Percentiles rank a stretch among this genome's conserved stretches.
These are phyloP conservation scores for Leptographium procerum DNA, from an alignment of 2,329 filamentous ascomycete genomes.

Conservation along the genomic window DNA sequence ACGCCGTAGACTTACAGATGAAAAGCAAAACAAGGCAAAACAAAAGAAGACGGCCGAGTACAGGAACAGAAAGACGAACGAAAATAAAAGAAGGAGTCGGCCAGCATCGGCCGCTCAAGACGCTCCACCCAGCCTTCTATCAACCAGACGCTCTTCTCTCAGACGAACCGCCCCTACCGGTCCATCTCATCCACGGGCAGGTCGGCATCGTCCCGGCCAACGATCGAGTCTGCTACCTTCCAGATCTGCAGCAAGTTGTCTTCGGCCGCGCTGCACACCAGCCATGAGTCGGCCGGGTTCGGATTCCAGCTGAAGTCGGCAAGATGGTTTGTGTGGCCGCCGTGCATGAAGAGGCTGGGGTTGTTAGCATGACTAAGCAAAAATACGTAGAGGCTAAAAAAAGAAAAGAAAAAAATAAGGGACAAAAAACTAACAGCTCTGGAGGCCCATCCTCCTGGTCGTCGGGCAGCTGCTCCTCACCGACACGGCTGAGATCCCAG, in stretches of 20 bases:
- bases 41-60: background rate
- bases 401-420: constrained; percentile 33
- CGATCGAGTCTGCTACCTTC: constrained; percentile 75
- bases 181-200: constrained; percentile 69
- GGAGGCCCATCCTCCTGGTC: constrained; percentile 91
- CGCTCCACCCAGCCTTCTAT: too few relatives aligned
- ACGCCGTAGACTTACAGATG: background rate
- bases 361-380: constrained; percentile 13
- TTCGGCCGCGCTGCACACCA: constrained; percentile 89
- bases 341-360: constrained; percentile 85
- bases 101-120: background rate
- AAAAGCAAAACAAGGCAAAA: background rate
- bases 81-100: background rate
- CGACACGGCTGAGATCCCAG: constrained; percentile 88
- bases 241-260: constrained; percentile 95
- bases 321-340: constrained; percentile 92
- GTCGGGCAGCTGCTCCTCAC: constrained; percentile 89
- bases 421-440: constrained; percentile 53
- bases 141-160: too few relatives aligned
- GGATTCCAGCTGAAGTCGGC: constrained; percentile 97
- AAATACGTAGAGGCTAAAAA: background rate
- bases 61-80: too few relatives aligned
- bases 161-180: too few relatives aligned
- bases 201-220: constrained; percentile 65
- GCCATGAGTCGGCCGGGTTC: constrained; percentile 90